Conservation (phyloP, 179 eudicot genomes). For the Spergularia azorica region DNA sequence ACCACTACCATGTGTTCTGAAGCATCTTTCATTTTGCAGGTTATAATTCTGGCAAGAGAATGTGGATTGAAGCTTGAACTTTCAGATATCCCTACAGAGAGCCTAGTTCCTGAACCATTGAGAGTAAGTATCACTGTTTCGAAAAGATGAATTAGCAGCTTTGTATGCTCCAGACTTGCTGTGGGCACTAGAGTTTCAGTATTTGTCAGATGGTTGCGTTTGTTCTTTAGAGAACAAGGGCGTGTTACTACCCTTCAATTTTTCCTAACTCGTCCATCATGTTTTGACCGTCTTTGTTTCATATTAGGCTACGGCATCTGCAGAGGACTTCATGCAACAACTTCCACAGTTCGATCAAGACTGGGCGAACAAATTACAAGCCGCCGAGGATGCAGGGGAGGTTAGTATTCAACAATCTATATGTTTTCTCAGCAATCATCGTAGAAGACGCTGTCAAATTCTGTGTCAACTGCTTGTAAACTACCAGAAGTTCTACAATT, state of each 20-base stretch:
- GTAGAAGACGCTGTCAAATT: background rate
- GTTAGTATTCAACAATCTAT: conserved; percentile 39
- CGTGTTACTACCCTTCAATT: background rate
- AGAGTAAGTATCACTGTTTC: conserved; percentile 44
- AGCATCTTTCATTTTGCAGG: conserved; percentile 45
- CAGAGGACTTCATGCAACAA: conserved; percentile 71
- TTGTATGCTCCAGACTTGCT: background rate
- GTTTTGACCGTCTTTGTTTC: conserved; percentile 5
- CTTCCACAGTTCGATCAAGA: conserved; percentile 77
- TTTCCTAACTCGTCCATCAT: too few relatives aligned
- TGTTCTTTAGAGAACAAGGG: too few relatives aligned
- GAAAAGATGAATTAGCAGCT: background rate
- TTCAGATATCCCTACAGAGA: conserved; percentile 80
- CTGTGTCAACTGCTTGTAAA: too few relatives aligned
- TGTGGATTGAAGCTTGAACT: conserved; percentile 82
- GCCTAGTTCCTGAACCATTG: conserved; percentile 85
- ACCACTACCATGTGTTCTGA: background rate
- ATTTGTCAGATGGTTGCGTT: too few relatives aligned
- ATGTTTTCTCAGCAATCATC: background rate
- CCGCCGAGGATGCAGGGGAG: conserved; percentile 84
- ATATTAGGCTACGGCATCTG: conserved; percentile 61
- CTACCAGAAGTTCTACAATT: too few relatives aligned
- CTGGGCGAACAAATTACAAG: conserved; percentile 58
- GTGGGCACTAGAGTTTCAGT: too few relatives aligned
- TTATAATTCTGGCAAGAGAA: conserved; percentile 91